Percentiles rank a stretch among this genome's conserved stretches.
Evolutionary conservation across 2,329 filamentous ascomycete genomes (phyloP).

Genomic region (Fragosphaeria purpurea): DNA sequence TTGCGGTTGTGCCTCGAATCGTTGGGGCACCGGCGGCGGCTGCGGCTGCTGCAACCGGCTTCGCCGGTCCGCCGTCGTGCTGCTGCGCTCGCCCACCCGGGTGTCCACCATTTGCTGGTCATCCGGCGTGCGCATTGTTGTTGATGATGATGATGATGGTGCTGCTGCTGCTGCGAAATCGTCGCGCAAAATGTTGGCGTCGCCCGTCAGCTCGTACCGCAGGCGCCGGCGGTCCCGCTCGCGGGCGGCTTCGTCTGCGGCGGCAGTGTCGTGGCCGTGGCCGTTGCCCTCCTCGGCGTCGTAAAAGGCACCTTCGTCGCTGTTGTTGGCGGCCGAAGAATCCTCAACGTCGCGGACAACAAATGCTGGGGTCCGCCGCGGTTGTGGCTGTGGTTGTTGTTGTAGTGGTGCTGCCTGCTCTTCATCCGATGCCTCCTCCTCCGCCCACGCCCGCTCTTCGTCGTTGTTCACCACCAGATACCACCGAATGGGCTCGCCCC

Average conservation of each 20-base stretch:
- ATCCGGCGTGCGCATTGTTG: background rate
- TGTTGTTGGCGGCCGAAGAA: too few relatives aligned
- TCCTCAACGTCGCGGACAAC: too few relatives aligned
- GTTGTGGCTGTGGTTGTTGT: background rate
- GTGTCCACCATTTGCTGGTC: too few relatives aligned
- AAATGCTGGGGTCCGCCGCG: background rate
- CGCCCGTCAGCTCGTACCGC: slow-evolving; percentile 11
- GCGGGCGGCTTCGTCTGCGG: slow-evolving; percentile 5
- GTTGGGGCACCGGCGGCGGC: background rate
- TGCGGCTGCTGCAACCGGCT: background rate
- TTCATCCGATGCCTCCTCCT: slow-evolving; percentile 7
- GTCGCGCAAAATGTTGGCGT: slow-evolving; percentile 8
- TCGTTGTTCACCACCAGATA: slow-evolving; percentile 54
- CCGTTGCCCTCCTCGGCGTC: background rate
- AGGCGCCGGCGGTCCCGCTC: slow-evolving; percentile 7
- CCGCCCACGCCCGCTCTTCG: slow-evolving; percentile 40
- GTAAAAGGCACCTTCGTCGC: too few relatives aligned
- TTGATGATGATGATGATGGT: background rate
- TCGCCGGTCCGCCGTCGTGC: background rate
- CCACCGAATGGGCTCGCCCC: slow-evolving; percentile 48
- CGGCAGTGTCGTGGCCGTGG: slow-evolving; percentile 10
- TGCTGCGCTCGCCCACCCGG: too few relatives aligned
- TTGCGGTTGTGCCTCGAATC: background rate
- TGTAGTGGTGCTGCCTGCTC: slow-evolving; percentile 14
- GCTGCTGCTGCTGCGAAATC: background rate